phyloP scores from a whole-genome alignment of 352 stramenopile species.

The Pythium myriotylum region DNA sequence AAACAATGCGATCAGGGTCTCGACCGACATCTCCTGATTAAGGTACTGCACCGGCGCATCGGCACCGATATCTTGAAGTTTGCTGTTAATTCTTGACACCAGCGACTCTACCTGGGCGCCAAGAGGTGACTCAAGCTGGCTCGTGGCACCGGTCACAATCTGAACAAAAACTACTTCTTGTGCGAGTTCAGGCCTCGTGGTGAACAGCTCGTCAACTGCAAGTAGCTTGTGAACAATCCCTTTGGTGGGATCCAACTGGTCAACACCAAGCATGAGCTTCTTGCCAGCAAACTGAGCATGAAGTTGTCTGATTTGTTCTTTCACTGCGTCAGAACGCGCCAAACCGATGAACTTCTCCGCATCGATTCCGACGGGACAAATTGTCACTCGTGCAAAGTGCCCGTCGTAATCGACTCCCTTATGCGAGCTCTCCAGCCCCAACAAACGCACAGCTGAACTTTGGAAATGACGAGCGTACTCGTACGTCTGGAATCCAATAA shows the following conservation, averaged over 20 bases:
- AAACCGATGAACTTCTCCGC: conserved; percentile 77
- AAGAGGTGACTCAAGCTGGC: conserved; percentile 62
- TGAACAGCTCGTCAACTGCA: conserved; percentile 89
- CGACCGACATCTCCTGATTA: conserved; percentile 85
- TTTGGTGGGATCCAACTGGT: conserved; percentile 88
- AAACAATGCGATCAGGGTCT: conserved; percentile 90
- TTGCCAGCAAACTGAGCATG: conserved; percentile 77
- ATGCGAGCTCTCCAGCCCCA: conserved; percentile 87
- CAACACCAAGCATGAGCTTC: conserved; percentile 84
- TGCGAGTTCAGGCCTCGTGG: conserved; percentile 84
- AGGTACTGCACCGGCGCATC: conserved; percentile 91
- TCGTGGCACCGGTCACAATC: conserved; percentile 75
- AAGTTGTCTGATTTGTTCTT: conserved; percentile 67
- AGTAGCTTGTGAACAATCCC: conserved; percentile 91
- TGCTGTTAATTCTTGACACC: conserved; percentile 92
- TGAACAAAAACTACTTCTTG: conserved; percentile 95
- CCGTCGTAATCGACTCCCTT: conserved; percentile 89
- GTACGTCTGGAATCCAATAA: conserved; percentile 92
- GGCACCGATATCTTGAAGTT: conserved; percentile 86
- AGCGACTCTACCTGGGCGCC: conserved; percentile 88
- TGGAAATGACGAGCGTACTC: conserved; percentile 91
- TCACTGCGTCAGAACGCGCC: conserved; percentile 57
- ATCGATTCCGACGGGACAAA: conserved; percentile 89
- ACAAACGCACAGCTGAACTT: conserved; percentile 80
- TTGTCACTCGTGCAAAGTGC: conserved; percentile 86